These are phyloP conservation scores for Teunomyces cretensis DNA, from an alignment of 805 yeast species.

Conservation along the genomic window DNA sequence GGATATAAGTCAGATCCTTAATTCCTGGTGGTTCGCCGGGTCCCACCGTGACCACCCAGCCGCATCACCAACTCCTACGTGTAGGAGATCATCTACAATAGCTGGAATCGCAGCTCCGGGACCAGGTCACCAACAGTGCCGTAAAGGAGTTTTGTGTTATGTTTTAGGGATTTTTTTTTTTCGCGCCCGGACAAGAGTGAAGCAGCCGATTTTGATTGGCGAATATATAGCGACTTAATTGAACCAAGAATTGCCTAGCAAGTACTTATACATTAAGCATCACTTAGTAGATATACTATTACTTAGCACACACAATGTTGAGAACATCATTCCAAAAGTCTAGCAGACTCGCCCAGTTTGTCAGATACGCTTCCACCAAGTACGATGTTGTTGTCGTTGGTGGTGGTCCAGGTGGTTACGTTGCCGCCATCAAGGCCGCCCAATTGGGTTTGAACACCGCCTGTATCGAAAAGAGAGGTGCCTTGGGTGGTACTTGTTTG, in stretches of 20 bases:
- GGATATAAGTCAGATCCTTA: background rate
- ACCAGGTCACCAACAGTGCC: background rate
- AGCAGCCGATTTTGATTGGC: conserved; percentile 1
- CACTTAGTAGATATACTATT: background rate
- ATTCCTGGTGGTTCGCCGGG: background rate
- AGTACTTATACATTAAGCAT: background rate
- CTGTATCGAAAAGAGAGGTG: conserved; percentile 95
- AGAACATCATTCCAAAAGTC: conserved; percentile 12
- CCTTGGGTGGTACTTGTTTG: conserved; percentile 96
- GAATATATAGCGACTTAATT: conserved; percentile 2
- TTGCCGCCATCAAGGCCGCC: conserved; percentile 98
- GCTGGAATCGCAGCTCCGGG: conserved; percentile 1
- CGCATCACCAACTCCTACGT: background rate
- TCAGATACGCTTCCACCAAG: conserved; percentile 43
- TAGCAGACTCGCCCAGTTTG: conserved; percentile 29
- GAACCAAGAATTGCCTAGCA: background rate
- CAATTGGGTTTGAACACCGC: conserved; percentile 94
- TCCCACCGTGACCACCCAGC: background rate
- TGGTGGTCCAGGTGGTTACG: conserved; percentile 99
- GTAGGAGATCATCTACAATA: background rate
- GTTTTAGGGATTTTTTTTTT: background rate
- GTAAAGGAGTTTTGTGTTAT: background rate
- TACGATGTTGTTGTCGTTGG: conserved; percentile 95
- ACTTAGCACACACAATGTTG: conserved; percentile 10
- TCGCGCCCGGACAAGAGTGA: conserved; percentile 3